Base-by-base conservation (phyloP, 1,284 basidiomycete species). In the Ceraceosorus guamensis region DNA sequence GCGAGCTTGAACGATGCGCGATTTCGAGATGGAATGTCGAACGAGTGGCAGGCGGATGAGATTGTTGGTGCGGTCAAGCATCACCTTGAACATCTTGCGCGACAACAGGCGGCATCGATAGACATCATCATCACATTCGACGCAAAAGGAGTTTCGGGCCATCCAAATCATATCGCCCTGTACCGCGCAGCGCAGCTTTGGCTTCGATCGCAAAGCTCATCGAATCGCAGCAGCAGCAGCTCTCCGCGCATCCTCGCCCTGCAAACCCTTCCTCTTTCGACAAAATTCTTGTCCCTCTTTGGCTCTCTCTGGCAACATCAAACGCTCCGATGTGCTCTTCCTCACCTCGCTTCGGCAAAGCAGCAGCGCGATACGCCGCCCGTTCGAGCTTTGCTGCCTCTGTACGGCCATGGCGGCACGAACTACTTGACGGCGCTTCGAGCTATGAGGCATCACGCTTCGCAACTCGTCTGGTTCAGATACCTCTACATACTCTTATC, bases 121-220 rank as follows among this genome's bases (percentile, higher is more conserved):
- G 16, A n/a, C n/a, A n/a, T n/a, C 88, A 84, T 98, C 54, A 79
- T 99, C 56, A 96, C 93, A 0, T 98, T 98, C 69, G 93, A 99
- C 78, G 62, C 77, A 0, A 64, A 75, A 3, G 93, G 95, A 1
- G 80, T 98, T 4, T 91, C 91, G 6, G 81, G 80, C 0, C 93
- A 98, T 72, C 86, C 88, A 0, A 99, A 98, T 76, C 93, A 99
- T 77, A 81, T 81, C 55, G 85, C 89, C 0, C 79, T 92, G 18
- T 82, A 82, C n/a, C 67, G 76, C 46, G 86, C 64, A 4, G 45
- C 56, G n/a, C 24, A 6, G 37, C 39, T 33, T 31, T 31, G 51
- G 10, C 53, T 31, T 24, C 13, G 31, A 33, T 34, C 16, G 18
- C 16, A n/a, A 13, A 11, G 18, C 18, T n/a, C 50, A 13, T 51